Base-by-base conservation (phyloP, 2,329 filamentous ascomycete genomes). In the Colletotrichum sp. region DNA sequence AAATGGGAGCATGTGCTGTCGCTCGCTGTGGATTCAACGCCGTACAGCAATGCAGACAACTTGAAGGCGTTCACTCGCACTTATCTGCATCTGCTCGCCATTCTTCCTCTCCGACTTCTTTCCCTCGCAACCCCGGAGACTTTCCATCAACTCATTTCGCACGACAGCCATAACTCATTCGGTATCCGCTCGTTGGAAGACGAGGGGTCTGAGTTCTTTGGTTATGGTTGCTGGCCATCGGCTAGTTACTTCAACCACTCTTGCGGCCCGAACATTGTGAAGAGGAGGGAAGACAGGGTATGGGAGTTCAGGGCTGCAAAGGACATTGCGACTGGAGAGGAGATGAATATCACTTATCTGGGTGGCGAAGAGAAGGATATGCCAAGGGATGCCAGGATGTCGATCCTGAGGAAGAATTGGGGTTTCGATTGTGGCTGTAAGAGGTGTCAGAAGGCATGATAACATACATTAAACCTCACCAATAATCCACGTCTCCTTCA, bases 191-290 rank as follows among this genome's bases (percentile, higher is more conserved):
- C 73, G 8, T 49, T 76, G 30, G 73, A 76, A 44, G 73, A 76
- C n/a, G 73, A 76, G 7, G 73, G 73, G 16, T 76, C 73, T 32
- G 73, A 76, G 70, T 62, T 76, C n/a, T 76, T 76, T 49, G 73
- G 73, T 8, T 72, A 68, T 57, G 73, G 73, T 8, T 76, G 73
- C 18, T 76, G 73, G 73, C 73, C 73, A 39, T 57, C 62, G 4
- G 73, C 73, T 18, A 76, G 73, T 28, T 76, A 73, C 59, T 76
- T 75, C 64, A 76, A 76, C 39, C 74, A 76, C 10, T 76, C 74
- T 5, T 76, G 74, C n/a, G 49, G 18, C 5, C 74, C 74, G 13
- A 75, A 76, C 24, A 30, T 75, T 16, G 21, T 26, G 30, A 75
- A 74, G 49, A 62, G 15, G 49, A 69, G 74, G 52, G 71, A 75